These are phyloP conservation scores for barley (Hordeum vulgare) DNA, from an alignment of 176 grass and related monocot genomes.

Conservation along the genomic window DNA sequence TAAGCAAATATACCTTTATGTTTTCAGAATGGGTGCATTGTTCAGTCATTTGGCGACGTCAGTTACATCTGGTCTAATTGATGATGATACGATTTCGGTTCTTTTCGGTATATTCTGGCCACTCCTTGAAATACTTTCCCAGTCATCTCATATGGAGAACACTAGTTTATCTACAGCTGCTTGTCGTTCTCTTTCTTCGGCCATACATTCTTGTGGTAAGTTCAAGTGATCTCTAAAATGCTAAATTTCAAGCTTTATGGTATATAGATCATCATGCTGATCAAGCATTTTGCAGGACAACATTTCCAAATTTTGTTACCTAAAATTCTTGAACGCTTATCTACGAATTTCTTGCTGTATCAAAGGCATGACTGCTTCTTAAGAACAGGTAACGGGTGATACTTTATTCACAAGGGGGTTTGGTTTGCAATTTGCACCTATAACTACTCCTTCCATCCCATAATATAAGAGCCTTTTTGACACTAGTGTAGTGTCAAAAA, in stretches of 20 bases:
- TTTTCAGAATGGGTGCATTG: conserved; percentile 77
- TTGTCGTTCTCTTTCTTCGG: conserved; percentile 81
- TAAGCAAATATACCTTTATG: conserved; percentile 9
- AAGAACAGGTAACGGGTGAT: conserved; percentile 59
- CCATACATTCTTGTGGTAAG: conserved; percentile 80
- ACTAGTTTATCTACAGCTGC: conserved; percentile 64
- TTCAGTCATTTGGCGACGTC: conserved; percentile 60
- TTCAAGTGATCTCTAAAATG: conserved; percentile 14
- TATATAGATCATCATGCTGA: neutral
- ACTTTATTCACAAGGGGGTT: neutral
- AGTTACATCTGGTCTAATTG: conserved; percentile 40
- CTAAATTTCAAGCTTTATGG: conserved; percentile 19
- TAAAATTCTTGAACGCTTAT: conserved; percentile 80
- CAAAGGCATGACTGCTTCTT: conserved; percentile 95
- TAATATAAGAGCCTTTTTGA: no score
- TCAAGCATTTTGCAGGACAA: conserved; percentile 53
- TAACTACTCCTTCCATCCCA: no score
- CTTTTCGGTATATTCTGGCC: conserved; percentile 88
- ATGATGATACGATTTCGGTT: conserved; percentile 63
- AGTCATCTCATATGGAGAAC: conserved; percentile 83
- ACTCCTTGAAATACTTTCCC: conserved; percentile 81
- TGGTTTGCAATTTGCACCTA: conserved; percentile 1
- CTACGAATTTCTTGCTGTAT: conserved; percentile 77
- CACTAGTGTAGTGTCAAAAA: no score
- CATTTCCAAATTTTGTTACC: conserved; percentile 69